phyloP scores from a whole-genome alignment of 495 filamentous ascomycete species.

The Cenococcum geophilum region DNA sequence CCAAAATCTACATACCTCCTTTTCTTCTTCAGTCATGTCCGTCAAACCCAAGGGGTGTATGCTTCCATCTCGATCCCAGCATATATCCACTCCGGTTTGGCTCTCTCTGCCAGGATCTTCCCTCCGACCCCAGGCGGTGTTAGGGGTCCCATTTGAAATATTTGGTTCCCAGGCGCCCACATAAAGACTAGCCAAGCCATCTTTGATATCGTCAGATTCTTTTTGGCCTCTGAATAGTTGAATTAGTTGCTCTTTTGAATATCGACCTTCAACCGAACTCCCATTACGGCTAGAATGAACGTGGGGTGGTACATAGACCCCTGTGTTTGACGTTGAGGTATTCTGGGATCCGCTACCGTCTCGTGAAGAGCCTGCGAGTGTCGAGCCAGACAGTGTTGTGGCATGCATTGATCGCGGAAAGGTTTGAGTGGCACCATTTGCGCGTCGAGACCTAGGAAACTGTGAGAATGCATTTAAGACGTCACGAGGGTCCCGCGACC shows the following conservation, averaged over 20 bases:
- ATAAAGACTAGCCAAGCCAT: conserved; percentile 65
- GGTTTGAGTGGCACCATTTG: conserved; percentile 77
- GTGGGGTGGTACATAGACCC: conserved; percentile 58
- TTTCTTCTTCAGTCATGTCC: conserved; percentile 77
- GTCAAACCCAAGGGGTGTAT: conserved; percentile 66
- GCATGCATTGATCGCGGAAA: conserved; percentile 77
- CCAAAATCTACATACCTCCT: conserved; percentile 53
- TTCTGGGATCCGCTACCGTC: conserved; percentile 27
- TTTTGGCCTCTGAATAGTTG: conserved; percentile 62
- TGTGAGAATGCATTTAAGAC: background rate
- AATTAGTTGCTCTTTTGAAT: conserved; percentile 78
- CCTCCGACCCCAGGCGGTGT: conserved; percentile 70
- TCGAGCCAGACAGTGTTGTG: conserved; percentile 42
- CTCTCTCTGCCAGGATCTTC: conserved; percentile 56
- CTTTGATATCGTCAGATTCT: conserved; percentile 50
- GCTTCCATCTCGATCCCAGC: conserved; percentile 78
- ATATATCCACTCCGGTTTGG: conserved; percentile 66
- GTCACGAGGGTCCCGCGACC: background rate
- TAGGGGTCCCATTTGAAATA: conserved; percentile 52
- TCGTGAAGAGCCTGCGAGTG: conserved; percentile 14
- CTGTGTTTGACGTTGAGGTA: conserved; percentile 41
- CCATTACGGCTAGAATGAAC: conserved; percentile 56
- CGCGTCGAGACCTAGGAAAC: conserved; percentile 54
- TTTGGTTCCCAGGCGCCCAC: conserved; percentile 71
- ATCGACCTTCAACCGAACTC: conserved; percentile 53